Evolutionary conservation across 202 grass and related monocot genomes (phyloP).

Genomic region (Zizania palustris): DNA sequence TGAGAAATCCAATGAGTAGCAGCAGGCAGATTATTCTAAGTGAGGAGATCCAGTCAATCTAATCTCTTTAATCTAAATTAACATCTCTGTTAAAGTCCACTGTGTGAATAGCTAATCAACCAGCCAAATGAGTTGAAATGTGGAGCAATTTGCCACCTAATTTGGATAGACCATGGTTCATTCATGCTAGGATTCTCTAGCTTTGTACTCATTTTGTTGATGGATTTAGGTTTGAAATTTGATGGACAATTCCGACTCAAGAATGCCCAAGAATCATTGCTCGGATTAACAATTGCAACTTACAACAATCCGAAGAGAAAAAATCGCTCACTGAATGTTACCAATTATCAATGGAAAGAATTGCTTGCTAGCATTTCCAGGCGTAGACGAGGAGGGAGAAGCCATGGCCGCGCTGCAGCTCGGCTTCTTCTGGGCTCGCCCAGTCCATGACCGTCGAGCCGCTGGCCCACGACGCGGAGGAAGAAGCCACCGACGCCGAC

Average conservation of each 20-base stretch:
- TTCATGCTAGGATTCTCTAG: not conserved
- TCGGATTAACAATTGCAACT: slow-evolving; percentile 50
- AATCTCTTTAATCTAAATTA: slow-evolving; percentile 9
- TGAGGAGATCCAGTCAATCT: slow-evolving; percentile 6
- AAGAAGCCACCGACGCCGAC: slow-evolving; percentile 63
- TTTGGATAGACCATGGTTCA: not conserved
- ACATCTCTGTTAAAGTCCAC: slow-evolving; percentile 30
- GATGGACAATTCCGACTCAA: slow-evolving; percentile 42
- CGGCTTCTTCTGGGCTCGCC: slow-evolving; percentile 80
- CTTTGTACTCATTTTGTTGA: slow-evolving; percentile 5
- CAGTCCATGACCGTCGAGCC: slow-evolving; percentile 90
- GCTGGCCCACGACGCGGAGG: slow-evolving; percentile 69
- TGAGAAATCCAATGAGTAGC: slow-evolving; percentile 20
- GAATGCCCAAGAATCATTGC: slow-evolving; percentile 57
- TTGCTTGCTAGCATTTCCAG: slow-evolving; percentile 70
- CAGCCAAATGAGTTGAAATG: slow-evolving; percentile 14
- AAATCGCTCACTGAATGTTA: slow-evolving; percentile 36
- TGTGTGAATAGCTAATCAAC: slow-evolving; percentile 14
- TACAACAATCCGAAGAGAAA: slow-evolving; percentile 52
- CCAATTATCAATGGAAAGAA: slow-evolving; percentile 50
- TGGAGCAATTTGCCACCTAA: slow-evolving; percentile 27
- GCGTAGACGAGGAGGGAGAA: slow-evolving; percentile 93
- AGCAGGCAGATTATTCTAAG: slow-evolving; percentile 20
- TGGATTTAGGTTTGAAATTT: slow-evolving; percentile 9
- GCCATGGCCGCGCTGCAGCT: slow-evolving; percentile 64